Base-by-base conservation (phyloP, 805 yeast genomes). In the Suhomyces prunicola region DNA sequence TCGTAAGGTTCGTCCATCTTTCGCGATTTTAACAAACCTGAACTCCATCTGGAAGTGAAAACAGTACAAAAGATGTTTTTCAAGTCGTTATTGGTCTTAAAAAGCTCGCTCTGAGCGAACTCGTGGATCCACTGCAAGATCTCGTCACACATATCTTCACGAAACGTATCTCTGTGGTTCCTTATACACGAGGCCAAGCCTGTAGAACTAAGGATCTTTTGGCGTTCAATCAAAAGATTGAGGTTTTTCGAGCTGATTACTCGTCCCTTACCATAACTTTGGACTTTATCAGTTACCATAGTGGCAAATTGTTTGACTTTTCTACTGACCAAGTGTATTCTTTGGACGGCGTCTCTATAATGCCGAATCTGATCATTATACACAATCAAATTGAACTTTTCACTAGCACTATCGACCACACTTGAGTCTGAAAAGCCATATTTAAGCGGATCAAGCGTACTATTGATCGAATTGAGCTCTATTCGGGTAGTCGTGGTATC, bases 281-380 rank as follows among this genome's bases (percentile, higher is more conserved):
- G 85, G 9, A 87, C 82, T 50, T 79, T 79, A 35, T 79, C 77
- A 0, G 90, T 85, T 8, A 89, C 82, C 92, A 88, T 88, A 26
- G 74, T 72, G 2, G 91, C 90, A 68, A 86, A 89, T 42, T 82
- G 85, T 10, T 69, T 69, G 1, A 81, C 81, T 60, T 87, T 85
- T 19, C 79, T 78, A 6, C 94, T 87, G 0, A 90, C 85, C 31
- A 78, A 64, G 47, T 81, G 76, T 6, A 90, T 82, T 36, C 88
- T 67, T 50, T 83, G 85, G 3, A 84, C 81, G 0, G 92, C 91
- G 62, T 90, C 96, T 51, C 83, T 74, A 58, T 80, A 84, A 52
- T 91, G 93, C 53, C 87, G 84, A 35, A 82, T 77, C 60, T 87
- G 94, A 63, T 90, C 97, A 60, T 91, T 90, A 77, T 89, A 90